Conservation (phyloP, 2,329 filamentous ascomycete species). For the Fusarium torreyae region DNA sequence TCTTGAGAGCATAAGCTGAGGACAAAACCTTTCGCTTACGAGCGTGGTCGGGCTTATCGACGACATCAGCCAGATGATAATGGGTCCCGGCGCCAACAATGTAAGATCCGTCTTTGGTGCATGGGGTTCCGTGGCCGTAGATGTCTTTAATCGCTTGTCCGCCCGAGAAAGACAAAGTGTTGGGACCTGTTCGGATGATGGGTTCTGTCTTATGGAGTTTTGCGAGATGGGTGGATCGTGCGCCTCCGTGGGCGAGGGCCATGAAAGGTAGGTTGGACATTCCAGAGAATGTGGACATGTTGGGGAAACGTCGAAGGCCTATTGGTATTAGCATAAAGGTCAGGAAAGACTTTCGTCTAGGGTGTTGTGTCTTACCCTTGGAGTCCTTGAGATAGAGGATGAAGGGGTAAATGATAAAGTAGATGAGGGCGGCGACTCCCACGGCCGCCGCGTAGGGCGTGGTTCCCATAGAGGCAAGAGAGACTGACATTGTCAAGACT, state of each 20-base stretch:
- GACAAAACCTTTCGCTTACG: conserved; percentile 66
- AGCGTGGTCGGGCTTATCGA: conserved; percentile 67
- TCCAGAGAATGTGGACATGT: conserved; percentile 43
- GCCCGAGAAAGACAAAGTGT: conserved; percentile 46
- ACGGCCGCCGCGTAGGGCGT: conserved; percentile 36
- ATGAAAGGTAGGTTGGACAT: conserved; percentile 35
- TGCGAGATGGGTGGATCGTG: conserved; percentile 54
- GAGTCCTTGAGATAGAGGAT: conserved; percentile 53
- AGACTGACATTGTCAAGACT: neutral
- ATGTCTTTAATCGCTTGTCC: conserved; percentile 53
- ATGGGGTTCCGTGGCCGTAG: conserved; percentile 63
- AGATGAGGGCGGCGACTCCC: conserved; percentile 16
- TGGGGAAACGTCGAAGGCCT: conserved; percentile 34
- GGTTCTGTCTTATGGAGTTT: conserved; percentile 62
- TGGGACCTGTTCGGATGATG: conserved; percentile 47
- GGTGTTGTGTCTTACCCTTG: conserved; percentile 38
- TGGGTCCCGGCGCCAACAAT: conserved; percentile 62
- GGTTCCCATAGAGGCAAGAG: conserved; percentile 28
- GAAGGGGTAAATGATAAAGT: conserved; percentile 34
- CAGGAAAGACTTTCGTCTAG: fast-evolving
- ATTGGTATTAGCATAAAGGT: neutral
- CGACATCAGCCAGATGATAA: conserved; percentile 66
- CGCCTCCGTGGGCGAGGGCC: conserved; percentile 29
- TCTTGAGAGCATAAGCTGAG: conserved; percentile 67
- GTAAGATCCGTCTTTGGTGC: conserved; percentile 65